A percentile compares a stretch with the other conserved stretches of the same genome.
Evolutionary conservation across 805 yeast species (phyloP).

Genomic region (Starmerella geochares): DNA sequence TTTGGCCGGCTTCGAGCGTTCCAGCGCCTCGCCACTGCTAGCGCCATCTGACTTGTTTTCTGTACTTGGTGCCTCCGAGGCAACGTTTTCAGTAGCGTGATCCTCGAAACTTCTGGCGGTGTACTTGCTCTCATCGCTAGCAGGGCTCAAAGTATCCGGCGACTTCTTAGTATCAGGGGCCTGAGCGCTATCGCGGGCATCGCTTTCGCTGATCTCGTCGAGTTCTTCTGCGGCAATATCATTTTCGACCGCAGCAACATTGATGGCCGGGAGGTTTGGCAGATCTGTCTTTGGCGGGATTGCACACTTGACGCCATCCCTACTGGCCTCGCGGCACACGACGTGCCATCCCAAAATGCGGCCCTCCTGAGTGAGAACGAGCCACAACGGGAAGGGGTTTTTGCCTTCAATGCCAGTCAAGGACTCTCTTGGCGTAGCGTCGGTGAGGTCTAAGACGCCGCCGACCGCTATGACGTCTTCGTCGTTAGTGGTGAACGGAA

Average conservation of each 20-base stretch:
- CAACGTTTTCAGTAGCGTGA: no score
- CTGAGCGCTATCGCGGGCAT: neutral
- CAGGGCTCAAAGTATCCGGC: neutral
- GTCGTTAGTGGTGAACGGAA: slow-evolving; percentile 22
- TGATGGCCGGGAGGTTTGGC: neutral
- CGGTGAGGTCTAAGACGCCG: slow-evolving; percentile 14
- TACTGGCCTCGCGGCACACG: slow-evolving; percentile 13
- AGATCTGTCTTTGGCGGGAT: neutral
- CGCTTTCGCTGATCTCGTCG: slow-evolving; percentile 6
- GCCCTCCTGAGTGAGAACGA: slow-evolving; percentile 24
- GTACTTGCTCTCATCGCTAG: neutral
- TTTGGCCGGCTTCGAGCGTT: no score
- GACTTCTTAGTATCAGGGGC: neutral
- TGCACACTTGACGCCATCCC: neutral
- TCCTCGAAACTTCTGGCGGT: no score
- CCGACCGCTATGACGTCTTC: slow-evolving; percentile 22
- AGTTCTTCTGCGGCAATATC: slow-evolving; percentile 11
- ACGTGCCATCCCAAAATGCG: slow-evolving; percentile 22
- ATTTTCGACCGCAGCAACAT: neutral
- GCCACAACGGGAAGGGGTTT: slow-evolving; percentile 18
- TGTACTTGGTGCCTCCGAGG: no score
- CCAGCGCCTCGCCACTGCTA: no score
- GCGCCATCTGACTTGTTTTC: no score
- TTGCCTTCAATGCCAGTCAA: slow-evolving; percentile 18
- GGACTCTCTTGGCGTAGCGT: neutral